Evolutionary conservation across 1,284 basidiomycete species (phyloP).

Genomic region (Trichosporon sp.): DNA sequence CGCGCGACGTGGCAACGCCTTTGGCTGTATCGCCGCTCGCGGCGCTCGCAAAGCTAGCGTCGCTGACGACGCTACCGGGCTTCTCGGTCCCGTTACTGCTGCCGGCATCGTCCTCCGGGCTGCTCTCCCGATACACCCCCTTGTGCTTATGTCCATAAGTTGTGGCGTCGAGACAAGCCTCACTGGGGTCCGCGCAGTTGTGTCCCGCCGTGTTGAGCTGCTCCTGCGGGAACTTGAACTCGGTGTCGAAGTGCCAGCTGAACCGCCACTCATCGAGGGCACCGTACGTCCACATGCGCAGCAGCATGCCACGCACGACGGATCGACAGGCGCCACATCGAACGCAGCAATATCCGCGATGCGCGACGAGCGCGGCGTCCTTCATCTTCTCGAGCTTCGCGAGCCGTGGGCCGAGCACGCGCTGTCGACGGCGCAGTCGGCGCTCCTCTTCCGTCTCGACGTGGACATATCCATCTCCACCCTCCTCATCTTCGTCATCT

Average conservation of each 20-base stretch:
- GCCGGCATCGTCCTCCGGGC: background rate
- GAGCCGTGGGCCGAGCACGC: background rate
- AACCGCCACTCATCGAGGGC: background rate
- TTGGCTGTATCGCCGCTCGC: background rate
- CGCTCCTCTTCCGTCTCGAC: slow-evolving; percentile 5
- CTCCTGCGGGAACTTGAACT: background rate
- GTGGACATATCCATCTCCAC: slow-evolving; percentile 3
- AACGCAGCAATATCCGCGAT: slow-evolving; percentile 2
- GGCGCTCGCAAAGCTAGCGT: background rate
- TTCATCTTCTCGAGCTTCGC: slow-evolving; percentile 12
- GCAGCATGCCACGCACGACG: slow-evolving; percentile 4
- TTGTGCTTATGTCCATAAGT: background rate
- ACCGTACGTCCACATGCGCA: slow-evolving; percentile 9
- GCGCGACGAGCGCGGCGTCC: slow-evolving; percentile 7
- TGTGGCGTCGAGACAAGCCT: background rate
- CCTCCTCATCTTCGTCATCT: background rate
- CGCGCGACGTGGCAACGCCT: background rate
- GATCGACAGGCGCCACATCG: background rate
- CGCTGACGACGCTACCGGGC: background rate
- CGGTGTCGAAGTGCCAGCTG: background rate
- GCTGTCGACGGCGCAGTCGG: background rate
- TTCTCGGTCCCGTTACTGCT: background rate
- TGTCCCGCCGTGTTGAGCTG: slow-evolving; percentile 1
- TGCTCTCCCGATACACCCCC: background rate
- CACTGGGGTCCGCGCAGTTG: background rate